These are phyloP conservation scores for Jatropha multifida DNA, from an alignment of 441 rosid genomes.

Conservation along the genomic window DNA sequence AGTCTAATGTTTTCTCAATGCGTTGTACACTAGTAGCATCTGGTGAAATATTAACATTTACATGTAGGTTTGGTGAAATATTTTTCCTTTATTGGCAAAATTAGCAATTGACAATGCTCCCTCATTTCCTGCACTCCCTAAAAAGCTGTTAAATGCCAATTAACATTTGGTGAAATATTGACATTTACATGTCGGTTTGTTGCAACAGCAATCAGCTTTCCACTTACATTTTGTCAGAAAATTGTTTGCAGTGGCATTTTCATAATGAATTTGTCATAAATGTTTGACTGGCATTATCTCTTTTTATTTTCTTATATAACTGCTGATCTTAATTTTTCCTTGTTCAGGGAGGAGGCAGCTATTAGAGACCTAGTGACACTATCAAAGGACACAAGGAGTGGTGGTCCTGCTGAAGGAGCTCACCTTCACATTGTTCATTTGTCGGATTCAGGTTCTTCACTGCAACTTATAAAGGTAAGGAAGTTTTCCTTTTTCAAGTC, in stretches of 20 bases:
- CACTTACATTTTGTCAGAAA: neutral
- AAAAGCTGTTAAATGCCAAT: neutral
- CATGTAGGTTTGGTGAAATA: too few species aligned
- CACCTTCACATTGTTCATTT: conserved; percentile 95
- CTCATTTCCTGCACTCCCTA: neutral
- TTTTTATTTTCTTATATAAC: conserved; percentile 14
- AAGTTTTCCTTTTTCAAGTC: neutral
- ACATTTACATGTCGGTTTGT: neutral
- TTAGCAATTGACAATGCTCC: neutral
- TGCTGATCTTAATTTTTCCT: conserved; percentile 10
- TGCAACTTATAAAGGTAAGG: conserved; percentile 74
- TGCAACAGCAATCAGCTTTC: neutral
- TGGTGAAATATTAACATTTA: too few species aligned
- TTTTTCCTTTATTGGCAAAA: neutral
- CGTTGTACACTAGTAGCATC: neutral
- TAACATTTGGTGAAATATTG: neutral
- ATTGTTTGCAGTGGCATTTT: neutral
- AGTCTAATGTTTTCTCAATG: neutral
- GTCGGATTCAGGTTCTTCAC: conserved; percentile 79
- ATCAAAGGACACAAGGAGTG: conserved; percentile 63
- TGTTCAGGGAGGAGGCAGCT: conserved; percentile 88
- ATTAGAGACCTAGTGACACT: conserved; percentile 67
- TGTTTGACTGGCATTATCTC: neutral
- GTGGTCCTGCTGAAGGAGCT: conserved; percentile 87
- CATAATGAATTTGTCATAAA: neutral